These are phyloP conservation scores for Jaapia argillacea DNA, from an alignment of 768 basidiomycete species.

Conservation along the genomic window DNA sequence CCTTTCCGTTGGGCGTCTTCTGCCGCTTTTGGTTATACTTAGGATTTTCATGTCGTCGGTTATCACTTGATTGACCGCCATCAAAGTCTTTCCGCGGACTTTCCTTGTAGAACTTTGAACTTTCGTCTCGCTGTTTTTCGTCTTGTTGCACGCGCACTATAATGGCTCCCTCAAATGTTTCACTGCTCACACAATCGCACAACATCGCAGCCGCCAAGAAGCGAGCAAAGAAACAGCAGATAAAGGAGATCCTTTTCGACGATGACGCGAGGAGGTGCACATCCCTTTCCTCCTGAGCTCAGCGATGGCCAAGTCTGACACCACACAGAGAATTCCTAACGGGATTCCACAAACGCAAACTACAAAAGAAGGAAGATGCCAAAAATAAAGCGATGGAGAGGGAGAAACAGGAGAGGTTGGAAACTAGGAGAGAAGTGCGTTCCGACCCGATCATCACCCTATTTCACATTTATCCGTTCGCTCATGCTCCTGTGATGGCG, in stretches of 20 bases:
- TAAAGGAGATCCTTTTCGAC: conserved; percentile 80
- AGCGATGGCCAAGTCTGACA: background rate
- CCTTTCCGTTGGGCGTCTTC: no score
- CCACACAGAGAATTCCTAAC: conserved; percentile 76
- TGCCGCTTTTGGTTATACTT: no score
- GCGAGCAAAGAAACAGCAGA: conserved; percentile 51
- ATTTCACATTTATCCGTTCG: background rate
- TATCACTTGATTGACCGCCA: no score
- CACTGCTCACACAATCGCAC: conserved; percentile 54
- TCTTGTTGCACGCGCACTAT: no score
- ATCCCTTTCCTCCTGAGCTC: conserved; percentile 1
- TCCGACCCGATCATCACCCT: no score
- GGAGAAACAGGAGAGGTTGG: conserved; percentile 66
- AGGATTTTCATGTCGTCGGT: no score
- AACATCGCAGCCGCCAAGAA: conserved; percentile 57
- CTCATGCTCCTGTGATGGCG: conserved; percentile 10
- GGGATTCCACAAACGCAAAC: conserved; percentile 88
- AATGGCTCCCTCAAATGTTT: conserved; percentile 35
- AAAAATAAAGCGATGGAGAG: conserved; percentile 64
- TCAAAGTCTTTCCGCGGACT: no score
- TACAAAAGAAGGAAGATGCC: conserved; percentile 71
- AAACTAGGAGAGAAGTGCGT: conserved; percentile 70
- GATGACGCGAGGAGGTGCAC: conserved; percentile 71
- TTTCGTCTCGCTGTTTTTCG: no score
- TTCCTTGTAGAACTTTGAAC: no score